Evolutionary conservation across 352 stramenopile species (phyloP), one percentile per base, ranked within the genome.

Genomic region (Globisporangium spinosum): DNA sequence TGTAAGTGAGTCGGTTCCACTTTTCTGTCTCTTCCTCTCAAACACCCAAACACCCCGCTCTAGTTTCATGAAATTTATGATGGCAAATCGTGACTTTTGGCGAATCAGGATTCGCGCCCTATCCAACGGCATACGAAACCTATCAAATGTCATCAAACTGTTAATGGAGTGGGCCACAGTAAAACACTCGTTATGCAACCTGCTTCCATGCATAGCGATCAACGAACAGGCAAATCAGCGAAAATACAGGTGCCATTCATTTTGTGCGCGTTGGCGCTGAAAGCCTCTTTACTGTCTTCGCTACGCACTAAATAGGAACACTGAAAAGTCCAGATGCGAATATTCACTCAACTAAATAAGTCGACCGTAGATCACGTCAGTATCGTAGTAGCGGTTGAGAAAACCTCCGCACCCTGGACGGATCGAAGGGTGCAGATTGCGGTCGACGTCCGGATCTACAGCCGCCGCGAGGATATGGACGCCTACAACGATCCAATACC

Each of bases 311-410:
- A 45, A 15, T 20, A 7, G 38, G 38, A 45, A 20, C 38, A 45
- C 38, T 45, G 12, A 45, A 45, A 45, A 45, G 12, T 6, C 38
- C 4, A 20, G 12, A 45, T 20, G 12, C 3, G 12, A 17, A 45
- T 45, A 45, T 12, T 45, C 38, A 32, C 38, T 45, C 22, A 32
- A 32, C 17, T 65, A 68, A 27, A 68, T 64, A 23, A 67, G 62
- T 22, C 62, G 45, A 2, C 35, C 49, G 2, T 13, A 61, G 22
- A 22, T 27, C n/a, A 61, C 62, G n/a, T 60, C 13, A 3, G 49
- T 35, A 22, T 67, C 23, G 62, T 67, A 60, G 22, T 67, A 67
- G 12, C 62, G 49, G 8, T 49, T n/a, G 62, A 67, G 62, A 9
- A 67, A 67, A 15, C 32, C 9, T 23, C 62, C 61, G 13, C 61